Conservation (phyloP, 345 rosid genomes). For the Dipteronia sinensis region DNA sequence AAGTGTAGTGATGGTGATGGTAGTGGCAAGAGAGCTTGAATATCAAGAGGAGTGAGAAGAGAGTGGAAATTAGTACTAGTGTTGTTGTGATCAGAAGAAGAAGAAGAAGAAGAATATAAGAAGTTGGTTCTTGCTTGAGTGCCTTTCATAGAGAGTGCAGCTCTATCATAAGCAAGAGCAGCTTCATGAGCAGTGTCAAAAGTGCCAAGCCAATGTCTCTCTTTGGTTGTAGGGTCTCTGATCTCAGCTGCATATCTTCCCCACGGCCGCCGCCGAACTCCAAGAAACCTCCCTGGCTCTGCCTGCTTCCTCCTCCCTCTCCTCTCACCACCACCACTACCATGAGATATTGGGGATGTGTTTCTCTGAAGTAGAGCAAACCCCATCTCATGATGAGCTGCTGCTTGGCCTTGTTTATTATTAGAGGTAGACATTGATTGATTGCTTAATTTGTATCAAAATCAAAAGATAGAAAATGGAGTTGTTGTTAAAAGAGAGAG, state of each 20-base stretch:
- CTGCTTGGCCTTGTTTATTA: constrained; percentile 29
- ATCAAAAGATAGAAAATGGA: neutral
- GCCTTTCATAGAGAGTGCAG: constrained; percentile 96
- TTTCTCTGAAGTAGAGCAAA: constrained; percentile 60
- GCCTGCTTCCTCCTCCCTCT: constrained; percentile 82
- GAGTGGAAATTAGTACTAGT: constrained; percentile 45
- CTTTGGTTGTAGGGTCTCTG: constrained; percentile 94
- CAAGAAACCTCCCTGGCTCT: constrained; percentile 89
- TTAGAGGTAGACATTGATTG: constrained; percentile 33
- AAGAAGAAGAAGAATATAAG: constrained; percentile 40
- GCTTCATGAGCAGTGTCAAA: constrained; percentile 98
- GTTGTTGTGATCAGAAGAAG: no score
- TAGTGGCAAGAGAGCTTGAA: constrained; percentile 51
- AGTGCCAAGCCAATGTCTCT: constrained; percentile 97
- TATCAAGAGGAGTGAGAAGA: constrained; percentile 50
- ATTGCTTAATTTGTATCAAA: neutral
- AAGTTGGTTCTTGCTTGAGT: constrained; percentile 93
- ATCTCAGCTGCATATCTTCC: constrained; percentile 97
- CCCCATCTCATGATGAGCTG: constrained; percentile 26
- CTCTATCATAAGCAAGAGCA: constrained; percentile 94
- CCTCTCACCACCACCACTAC: constrained; percentile 46
- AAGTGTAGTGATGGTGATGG: constrained; percentile 35
- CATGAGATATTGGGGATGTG: constrained; percentile 39
- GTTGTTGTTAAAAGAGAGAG: neutral
- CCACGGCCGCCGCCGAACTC: constrained; percentile 95